These are phyloP conservation scores for Arachnomyces sp. DNA, from an alignment of 2,329 filamentous ascomycete species.

Conservation along the genomic window DNA sequence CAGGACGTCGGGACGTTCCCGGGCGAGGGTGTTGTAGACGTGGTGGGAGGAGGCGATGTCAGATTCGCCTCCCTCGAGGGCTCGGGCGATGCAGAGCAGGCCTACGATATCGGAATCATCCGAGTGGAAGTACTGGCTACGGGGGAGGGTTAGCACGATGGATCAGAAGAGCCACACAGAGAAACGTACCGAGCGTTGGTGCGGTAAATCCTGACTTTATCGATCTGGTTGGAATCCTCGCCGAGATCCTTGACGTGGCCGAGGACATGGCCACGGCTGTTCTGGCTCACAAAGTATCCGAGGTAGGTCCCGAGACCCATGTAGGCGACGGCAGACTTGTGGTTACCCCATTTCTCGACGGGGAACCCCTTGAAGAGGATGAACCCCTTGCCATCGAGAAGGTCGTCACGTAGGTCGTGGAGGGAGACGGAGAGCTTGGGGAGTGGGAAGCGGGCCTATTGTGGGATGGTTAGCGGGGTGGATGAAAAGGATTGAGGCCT, in stretches of 20 bases:
- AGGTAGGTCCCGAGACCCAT: slow-evolving; percentile 81
- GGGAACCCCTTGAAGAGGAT: slow-evolving; percentile 83
- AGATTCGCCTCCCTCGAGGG: slow-evolving; percentile 73
- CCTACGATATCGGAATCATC: slow-evolving; percentile 79
- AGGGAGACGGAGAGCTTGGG: slow-evolving; percentile 49
- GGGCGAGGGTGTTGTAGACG: slow-evolving; percentile 73
- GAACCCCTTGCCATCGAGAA: slow-evolving; percentile 82
- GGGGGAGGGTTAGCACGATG: too few species aligned
- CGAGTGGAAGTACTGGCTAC: slow-evolving; percentile 71
- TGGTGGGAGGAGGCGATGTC: slow-evolving; percentile 71
- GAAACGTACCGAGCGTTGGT: slow-evolving; percentile 59
- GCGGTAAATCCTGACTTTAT: slow-evolving; percentile 82
- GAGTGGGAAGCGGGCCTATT: slow-evolving; percentile 51
- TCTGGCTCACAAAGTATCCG: slow-evolving; percentile 82
- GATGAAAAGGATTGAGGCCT: not conserved
- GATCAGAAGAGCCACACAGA: not conserved
- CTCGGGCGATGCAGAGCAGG: slow-evolving; percentile 68
- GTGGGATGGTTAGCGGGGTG: not conserved
- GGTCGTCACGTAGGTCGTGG: slow-evolving; percentile 50
- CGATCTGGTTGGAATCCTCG: slow-evolving; percentile 70
- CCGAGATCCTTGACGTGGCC: slow-evolving; percentile 86
- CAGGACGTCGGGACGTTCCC: slow-evolving; percentile 67
- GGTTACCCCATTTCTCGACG: slow-evolving; percentile 63
- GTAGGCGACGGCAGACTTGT: slow-evolving; percentile 79
- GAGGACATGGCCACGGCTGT: slow-evolving; percentile 73